Conservation (phyloP, 2,329 filamentous ascomycete genomes). For the Aspergillus chevalieri region DNA sequence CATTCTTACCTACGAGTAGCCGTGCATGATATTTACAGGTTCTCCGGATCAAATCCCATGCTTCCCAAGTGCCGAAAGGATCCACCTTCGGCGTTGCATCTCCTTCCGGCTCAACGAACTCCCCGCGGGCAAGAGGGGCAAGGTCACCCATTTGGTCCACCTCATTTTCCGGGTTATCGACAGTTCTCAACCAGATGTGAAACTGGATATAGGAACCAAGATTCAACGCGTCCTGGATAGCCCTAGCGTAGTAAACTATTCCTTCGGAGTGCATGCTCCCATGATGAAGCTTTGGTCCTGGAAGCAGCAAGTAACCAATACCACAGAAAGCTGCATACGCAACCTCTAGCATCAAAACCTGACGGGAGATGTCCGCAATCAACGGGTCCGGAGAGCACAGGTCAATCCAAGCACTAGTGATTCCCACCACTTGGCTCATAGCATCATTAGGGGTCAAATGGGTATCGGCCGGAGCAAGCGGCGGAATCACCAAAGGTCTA, state of each 20-base stretch:
- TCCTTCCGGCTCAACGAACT: constrained; percentile 30
- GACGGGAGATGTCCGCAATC: constrained; percentile 78
- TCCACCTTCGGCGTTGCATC: constrained; percentile 51
- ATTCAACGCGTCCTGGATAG: constrained; percentile 70
- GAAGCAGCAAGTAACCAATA: constrained; percentile 72
- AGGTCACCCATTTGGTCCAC: constrained; percentile 40
- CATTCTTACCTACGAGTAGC: constrained; percentile 71
- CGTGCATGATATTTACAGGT: constrained; percentile 78
- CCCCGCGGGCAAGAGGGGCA: constrained; percentile 36
- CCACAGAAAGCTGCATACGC: constrained; percentile 96
- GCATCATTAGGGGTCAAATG: constrained; percentile 77
- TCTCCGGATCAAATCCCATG: constrained; percentile 81
- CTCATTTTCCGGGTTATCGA: constrained; percentile 60
- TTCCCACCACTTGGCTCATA: constrained; percentile 68
- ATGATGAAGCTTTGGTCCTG: constrained; percentile 64
- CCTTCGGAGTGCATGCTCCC: constrained; percentile 45
- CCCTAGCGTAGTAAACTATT: constrained; percentile 71
- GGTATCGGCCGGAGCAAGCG: constrained; percentile 38
- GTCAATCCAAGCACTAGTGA: constrained; percentile 89
- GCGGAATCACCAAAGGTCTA: constrained; percentile 33
- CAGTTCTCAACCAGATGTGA: constrained; percentile 77
- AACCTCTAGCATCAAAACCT: constrained; percentile 84
- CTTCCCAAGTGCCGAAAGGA: constrained; percentile 79
- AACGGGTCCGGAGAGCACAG: constrained; percentile 74
- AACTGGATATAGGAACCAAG: constrained; percentile 72